Base-by-base conservation (phyloP, 129 eudicot genomes). In the Scalesia atractyloides region DNA sequence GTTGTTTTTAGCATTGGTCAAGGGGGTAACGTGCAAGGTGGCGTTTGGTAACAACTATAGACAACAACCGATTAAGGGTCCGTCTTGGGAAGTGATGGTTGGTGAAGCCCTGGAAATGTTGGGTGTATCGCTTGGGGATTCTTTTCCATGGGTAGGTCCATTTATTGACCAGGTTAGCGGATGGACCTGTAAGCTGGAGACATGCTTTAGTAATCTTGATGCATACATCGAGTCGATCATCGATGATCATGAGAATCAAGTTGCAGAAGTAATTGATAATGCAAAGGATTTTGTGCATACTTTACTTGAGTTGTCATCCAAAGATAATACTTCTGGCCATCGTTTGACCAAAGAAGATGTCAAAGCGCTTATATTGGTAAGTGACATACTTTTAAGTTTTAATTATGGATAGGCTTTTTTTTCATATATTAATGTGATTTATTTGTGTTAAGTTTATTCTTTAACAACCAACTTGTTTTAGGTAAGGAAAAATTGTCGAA, bases 351-450 rank as follows among this genome's bases (percentile, higher is more conserved):
- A 52, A 34, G 46, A 41, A 37, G 72, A 74, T 13, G 3, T 74
- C 9, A 74, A 74, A 54, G 72, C 65, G 13, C 65, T 74, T 65
- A 37, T 74, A 11, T 51, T 64, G 79, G 79, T 74, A 62, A 60
- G 17, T 1, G 11, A 67, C 3, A 7, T 44, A 17, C 4, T 64
- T 16, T 30, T 16, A 7, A 5, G 8, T 0, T 9, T 11, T 22
- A 22, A n/a, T n/a, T n/a, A 50, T 4, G 19, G 57, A 17, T 51
- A 5, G 20, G 22, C 7, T 51, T n/a, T 14, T n/a, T 14, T 50
- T n/a, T 20, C 19, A 15, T 36, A 36, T 36, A 36, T 36, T 36
- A 36, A 36, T 1, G 41, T 36, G 41, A 36, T 36, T 3, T 36
- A 36, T 6, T 36, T 36, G 3, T 36, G 1, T 36, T 1, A 5